Percentiles rank a stretch among this genome's conserved stretches.
Conservation (phyloP, 2,329 filamentous ascomycete species). For the Chaetomium globosum region DNA sequence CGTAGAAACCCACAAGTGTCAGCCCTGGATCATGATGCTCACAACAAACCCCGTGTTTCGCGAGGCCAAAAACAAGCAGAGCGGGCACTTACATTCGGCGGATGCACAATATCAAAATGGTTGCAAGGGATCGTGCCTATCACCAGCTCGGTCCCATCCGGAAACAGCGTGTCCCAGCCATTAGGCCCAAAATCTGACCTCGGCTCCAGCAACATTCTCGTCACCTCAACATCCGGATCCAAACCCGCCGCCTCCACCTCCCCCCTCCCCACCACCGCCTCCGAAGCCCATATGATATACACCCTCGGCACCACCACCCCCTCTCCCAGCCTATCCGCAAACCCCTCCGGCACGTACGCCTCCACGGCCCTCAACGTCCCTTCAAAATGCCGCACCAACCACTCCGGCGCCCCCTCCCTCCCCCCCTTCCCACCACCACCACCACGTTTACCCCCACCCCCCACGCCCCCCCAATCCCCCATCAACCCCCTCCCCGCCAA, state of each 20-base stretch:
- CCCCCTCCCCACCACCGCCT: background rate
- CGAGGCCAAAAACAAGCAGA: too few species aligned
- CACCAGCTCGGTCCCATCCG: background rate
- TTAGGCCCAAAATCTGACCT: background rate
- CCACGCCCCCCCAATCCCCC: background rate
- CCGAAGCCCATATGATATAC: slow-evolving; percentile 8
- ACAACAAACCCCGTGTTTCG: background rate
- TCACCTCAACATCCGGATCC: slow-evolving; percentile 2
- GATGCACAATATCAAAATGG: slow-evolving; percentile 2
- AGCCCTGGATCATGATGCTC: background rate
- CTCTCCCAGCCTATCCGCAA: background rate
- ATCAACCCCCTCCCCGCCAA: slow-evolving; percentile 1
- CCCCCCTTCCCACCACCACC: too few species aligned
- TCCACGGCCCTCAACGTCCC: background rate
- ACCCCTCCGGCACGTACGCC: background rate
- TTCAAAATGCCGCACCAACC: background rate
- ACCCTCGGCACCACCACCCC: background rate
- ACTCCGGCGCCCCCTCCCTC: background rate
- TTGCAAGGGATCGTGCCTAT: background rate
- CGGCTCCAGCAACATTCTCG: background rate
- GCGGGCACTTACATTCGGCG: background rate
- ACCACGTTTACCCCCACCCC: background rate
- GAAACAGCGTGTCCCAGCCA: slow-evolving; percentile 7
- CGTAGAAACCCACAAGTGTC: background rate
- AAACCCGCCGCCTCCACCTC: background rate